A percentile compares a stretch with the other conserved stretches of the same genome.
Evolutionary conservation across 768 basidiomycete species (phyloP).

Genomic region (Amanita molliuscula): DNA sequence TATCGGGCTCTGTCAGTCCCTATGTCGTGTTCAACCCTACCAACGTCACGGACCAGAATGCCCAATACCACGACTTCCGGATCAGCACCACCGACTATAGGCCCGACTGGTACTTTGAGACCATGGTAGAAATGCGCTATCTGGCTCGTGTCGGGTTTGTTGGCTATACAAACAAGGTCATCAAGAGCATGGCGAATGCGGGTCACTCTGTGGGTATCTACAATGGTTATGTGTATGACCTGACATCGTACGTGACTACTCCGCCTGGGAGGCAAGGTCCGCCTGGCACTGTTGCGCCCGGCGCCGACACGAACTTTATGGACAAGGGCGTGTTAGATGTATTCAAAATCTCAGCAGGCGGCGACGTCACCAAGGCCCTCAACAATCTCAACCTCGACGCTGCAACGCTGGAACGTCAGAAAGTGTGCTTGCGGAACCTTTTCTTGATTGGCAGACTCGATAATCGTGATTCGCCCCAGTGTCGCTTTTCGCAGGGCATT

Average conservation of each 20-base stretch:
- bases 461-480: slow-evolving; percentile 85
- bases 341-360: slow-evolving; percentile 68
- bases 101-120: slow-evolving; percentile 97
- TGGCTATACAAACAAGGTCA: slow-evolving; percentile 69
- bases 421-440: slow-evolving; percentile 84
- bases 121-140: slow-evolving; percentile 90
- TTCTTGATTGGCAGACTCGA: slow-evolving; percentile 90
- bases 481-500: slow-evolving; percentile 85
- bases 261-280: slow-evolving; percentile 50
- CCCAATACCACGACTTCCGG: slow-evolving; percentile 94
- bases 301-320: slow-evolving; percentile 58
- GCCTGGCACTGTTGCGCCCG: slow-evolving; percentile 31
- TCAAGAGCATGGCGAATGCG: slow-evolving; percentile 56
- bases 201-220: slow-evolving; percentile 76
- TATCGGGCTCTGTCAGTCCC: slow-evolving; percentile 70
- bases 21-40: slow-evolving; percentile 69
- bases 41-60: slow-evolving; percentile 69
- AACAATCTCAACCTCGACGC: slow-evolving; percentile 51
- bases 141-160: slow-evolving; percentile 81
- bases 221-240: slow-evolving; percentile 76
- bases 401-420: slow-evolving; percentile 58
- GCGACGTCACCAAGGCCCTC: slow-evolving; percentile 72
- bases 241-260: slow-evolving; percentile 68
- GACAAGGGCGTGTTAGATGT: slow-evolving; percentile 52
- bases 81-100: slow-evolving; percentile 79